phyloP scores from a whole-genome alignment of 2,329 filamentous ascomycete genomes.

The Ophiostoma ulmi region DNA sequence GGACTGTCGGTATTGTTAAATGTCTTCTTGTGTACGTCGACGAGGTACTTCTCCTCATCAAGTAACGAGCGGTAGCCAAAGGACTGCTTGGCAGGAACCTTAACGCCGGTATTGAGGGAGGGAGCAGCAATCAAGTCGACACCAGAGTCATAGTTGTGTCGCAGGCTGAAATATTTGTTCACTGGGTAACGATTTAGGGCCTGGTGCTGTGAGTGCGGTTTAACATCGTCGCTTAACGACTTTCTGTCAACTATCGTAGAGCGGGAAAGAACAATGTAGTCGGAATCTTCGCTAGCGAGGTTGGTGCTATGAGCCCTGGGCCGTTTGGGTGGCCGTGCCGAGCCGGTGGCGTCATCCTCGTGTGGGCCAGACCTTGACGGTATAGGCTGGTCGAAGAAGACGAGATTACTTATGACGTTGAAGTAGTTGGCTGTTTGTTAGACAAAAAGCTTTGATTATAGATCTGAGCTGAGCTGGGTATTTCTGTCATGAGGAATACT shows the following conservation, averaged over 20 bases:
- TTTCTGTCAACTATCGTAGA: conserved; percentile 3
- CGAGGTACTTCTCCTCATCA: neutral
- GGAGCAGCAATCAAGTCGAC: neutral
- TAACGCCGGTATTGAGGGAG: neutral
- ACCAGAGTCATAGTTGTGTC: neutral
- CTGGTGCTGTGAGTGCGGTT: neutral
- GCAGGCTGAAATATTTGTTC: neutral
- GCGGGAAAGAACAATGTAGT: conserved; percentile 5
- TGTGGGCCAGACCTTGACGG: neutral
- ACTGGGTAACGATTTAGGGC: neutral
- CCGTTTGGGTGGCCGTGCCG: neutral
- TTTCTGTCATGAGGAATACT: neutral
- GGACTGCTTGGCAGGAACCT: neutral
- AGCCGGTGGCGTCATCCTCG: neutral
- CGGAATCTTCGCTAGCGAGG: neutral
- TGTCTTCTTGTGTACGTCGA: neutral
- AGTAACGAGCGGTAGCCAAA: neutral
- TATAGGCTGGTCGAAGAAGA: neutral
- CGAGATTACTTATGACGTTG: neutral
- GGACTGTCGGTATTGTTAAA: neutral
- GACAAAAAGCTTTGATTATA: neutral
- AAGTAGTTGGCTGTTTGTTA: conserved; percentile 7
- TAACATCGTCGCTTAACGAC: neutral
- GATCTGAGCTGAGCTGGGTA: neutral
- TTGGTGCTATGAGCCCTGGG: neutral